Percentiles rank a stretch among this genome's conserved stretches.
Evolutionary conservation across 2,329 filamentous ascomycete species (phyloP).

Genomic region (Claviceps maximensis): DNA sequence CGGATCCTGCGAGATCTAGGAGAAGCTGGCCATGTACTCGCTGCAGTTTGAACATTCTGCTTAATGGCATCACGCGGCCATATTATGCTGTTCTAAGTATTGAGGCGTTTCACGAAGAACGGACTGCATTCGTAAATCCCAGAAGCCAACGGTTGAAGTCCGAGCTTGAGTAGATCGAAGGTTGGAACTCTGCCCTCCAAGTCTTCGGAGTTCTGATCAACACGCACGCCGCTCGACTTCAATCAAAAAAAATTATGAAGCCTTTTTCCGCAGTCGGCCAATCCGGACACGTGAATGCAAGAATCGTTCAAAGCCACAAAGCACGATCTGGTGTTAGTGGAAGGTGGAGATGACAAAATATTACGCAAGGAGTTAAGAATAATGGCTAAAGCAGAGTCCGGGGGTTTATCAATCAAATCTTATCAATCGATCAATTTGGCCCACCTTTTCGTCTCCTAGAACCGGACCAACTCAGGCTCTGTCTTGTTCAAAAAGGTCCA

Average conservation of each 20-base stretch:
- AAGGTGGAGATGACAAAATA: not conserved
- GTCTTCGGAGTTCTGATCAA: not conserved
- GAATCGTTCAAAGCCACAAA: not conserved
- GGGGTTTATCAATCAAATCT: conserved; percentile 33
- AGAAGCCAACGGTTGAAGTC: not conserved
- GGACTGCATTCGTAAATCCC: too few species aligned
- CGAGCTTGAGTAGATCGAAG: not conserved
- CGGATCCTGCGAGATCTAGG: too few species aligned
- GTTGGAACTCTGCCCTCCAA: too few species aligned
- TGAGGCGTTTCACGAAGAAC: too few species aligned
- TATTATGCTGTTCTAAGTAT: too few species aligned
- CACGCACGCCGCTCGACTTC: not conserved
- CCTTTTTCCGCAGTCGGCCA: not conserved
- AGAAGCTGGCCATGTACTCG: too few species aligned
- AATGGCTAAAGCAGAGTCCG: not conserved
- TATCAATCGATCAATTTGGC: conserved; percentile 31
- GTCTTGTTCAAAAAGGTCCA: conserved; percentile 6
- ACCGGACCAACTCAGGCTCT: conserved; percentile 16
- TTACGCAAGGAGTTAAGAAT: not conserved
- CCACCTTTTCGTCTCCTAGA: conserved; percentile 19
- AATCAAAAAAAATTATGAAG: not conserved
- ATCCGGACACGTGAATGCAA: not conserved
- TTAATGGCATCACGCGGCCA: too few species aligned
- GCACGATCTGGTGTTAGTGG: not conserved
- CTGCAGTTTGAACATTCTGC: too few species aligned